Base-by-base conservation (phyloP, 768 basidiomycete species). In the Rhizopogon rudus region DNA sequence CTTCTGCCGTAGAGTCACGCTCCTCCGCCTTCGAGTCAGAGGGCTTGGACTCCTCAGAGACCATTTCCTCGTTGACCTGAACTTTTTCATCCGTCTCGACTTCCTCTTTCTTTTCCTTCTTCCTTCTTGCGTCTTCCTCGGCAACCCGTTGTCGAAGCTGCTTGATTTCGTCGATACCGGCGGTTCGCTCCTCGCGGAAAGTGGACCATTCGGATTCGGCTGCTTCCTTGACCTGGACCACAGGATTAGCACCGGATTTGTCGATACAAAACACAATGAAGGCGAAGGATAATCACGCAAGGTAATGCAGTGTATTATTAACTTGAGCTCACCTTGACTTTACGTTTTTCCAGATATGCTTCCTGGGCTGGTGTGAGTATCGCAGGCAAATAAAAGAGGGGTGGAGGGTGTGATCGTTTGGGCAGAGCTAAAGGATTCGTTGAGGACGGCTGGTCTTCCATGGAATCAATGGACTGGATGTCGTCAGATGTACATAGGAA, bases 401-500 rank as follows among this genome's bases (percentile, higher is more conserved):
- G 87, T 20, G 89, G 85, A 7, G 87, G 89, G 57, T 91, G 87
- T 39, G 84, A 75, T 52, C 87, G 78, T 29, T 80, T 78, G 1
- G 79, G 77, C 9, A 75, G 75, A 6, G 76, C 72, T 43, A 86
- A 75, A 13, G 67, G 71, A 45, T 72, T 69, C 22, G 65, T 53
- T 5, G 67, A 60, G 31, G 65, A 51, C 14, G 68, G 63, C 17
- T 64, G 60, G 2, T 69, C 33, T 25, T 45, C 58, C 40, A 69
- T 57, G 20, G 73, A 62, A 28, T 72, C 69, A 48, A 71, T 65
- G 10, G 67, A 48, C 33, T 80, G 78, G 54, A 91, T 81, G 53
- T 70, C 70, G 68, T 92, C 90, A 60, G 86, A 86, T 33, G 90
- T 91, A 59, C 81, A 72, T 57, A 93, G 72, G 75, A 87, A 93